Conservation (phyloP, 1,284 basidiomycete genomes). For the Tilletiopsis washingtonensis region DNA sequence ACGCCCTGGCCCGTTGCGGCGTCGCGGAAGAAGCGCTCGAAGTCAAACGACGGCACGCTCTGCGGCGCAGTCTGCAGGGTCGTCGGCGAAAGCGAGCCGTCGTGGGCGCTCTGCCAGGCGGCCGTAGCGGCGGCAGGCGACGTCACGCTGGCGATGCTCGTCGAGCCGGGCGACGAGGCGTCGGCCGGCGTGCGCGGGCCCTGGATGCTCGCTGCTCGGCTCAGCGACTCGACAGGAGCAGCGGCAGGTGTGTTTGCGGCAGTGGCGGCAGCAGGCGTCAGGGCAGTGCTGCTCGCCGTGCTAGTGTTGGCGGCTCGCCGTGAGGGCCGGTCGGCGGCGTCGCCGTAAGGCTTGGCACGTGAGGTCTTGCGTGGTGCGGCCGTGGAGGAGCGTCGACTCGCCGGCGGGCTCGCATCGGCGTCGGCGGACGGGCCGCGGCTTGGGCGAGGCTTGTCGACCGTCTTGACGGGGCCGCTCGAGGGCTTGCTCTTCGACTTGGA, state of each 20-base stretch:
- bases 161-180: slow-evolving; percentile 17
- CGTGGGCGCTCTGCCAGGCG: slow-evolving; percentile 9
- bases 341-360: slow-evolving; percentile 37
- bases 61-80: slow-evolving; percentile 30
- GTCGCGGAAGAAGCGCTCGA: slow-evolving; percentile 24
- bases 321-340: slow-evolving; percentile 2
- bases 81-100: slow-evolving; percentile 34
- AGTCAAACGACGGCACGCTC: slow-evolving; percentile 36
- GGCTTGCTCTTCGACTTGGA: slow-evolving; percentile 17
- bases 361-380: slow-evolving; percentile 11
- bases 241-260: slow-evolving; percentile 20
- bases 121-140: slow-evolving; percentile 14
- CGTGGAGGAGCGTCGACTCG: no score
- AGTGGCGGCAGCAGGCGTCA: slow-evolving; percentile 10
- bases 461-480: background rate
- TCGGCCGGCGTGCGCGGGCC: slow-evolving; percentile 15
- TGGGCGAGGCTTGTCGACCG: slow-evolving; percentile 1
- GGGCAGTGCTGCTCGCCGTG: slow-evolving; percentile 12
- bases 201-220: background rate
- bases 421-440: slow-evolving; percentile 6
- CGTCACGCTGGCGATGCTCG: slow-evolving; percentile 14
- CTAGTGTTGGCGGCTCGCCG: slow-evolving; percentile 11
- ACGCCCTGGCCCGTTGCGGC: slow-evolving; percentile 4
- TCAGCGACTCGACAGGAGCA: slow-evolving; percentile 11
- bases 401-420: background rate